A percentile compares a stretch with the other conserved stretches of the same genome.
Conservation (phyloP, 164 flowering plant genomes). For the Macadamia tetraphylla region DNA sequence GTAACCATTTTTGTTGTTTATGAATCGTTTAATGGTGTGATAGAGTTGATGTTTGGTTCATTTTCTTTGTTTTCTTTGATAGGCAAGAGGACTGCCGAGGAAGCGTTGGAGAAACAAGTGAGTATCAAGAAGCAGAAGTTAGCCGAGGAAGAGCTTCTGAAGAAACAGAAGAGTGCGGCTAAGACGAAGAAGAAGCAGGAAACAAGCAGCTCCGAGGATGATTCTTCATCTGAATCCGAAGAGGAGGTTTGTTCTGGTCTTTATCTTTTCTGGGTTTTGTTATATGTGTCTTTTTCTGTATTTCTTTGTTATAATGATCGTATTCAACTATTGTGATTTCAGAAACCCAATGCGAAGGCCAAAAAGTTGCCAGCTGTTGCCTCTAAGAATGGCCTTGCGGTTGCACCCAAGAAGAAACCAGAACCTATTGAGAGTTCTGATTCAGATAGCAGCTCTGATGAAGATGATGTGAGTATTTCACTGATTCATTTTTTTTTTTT, state of each 20-base stretch:
- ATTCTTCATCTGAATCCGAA: constrained; percentile 38
- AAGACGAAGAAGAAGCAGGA: constrained; percentile 29
- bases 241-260: constrained; percentile 6
- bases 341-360: constrained; percentile 20
- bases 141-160: constrained; percentile 21
- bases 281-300: background rate
- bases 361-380: constrained; percentile 12
- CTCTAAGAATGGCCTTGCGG: background rate
- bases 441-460: constrained; percentile 13
- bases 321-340: background rate
- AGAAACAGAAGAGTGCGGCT: constrained; percentile 7
- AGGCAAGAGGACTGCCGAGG: constrained; percentile 61
- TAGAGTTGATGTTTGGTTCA: background rate
- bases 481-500: too few species aligned
- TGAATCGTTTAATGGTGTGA: background rate
- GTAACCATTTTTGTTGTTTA: background rate
- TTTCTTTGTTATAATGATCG: background rate
- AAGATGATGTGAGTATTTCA: too few species aligned
- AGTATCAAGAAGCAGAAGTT: constrained; percentile 56
- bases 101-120: constrained; percentile 31
- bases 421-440: constrained; percentile 4
- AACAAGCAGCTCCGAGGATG: constrained; percentile 39
- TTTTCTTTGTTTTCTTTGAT: background rate
- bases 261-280: too few species aligned
- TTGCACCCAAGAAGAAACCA: background rate